A percentile compares a stretch with the other conserved stretches of the same genome.
These are phyloP conservation scores for Puya raimondii DNA, from an alignment of 176 grass and related monocot species.

Conservation along the genomic window DNA sequence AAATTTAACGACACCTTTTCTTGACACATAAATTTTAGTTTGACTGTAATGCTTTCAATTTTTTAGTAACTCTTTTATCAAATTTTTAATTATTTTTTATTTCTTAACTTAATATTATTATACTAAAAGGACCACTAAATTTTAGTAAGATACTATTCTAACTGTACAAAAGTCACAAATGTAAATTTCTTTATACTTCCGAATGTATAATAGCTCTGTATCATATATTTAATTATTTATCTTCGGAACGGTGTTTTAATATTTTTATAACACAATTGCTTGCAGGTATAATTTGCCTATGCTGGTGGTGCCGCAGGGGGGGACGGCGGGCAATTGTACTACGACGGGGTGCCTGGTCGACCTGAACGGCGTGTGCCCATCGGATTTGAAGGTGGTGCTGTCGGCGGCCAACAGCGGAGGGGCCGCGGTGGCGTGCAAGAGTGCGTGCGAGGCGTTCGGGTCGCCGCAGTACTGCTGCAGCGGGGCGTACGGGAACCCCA, in stretches of 20 bases:
- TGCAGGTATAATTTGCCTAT: slow-evolving; percentile 45
- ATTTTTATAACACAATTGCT: too few relatives aligned
- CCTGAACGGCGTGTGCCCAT: slow-evolving; percentile 67
- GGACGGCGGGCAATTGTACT: slow-evolving; percentile 36
- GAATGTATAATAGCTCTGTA: too few relatives aligned
- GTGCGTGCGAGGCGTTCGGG: slow-evolving; percentile 88
- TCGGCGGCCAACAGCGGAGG: slow-evolving; percentile 5
- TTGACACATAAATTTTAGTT: too few relatives aligned
- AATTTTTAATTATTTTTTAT: not conserved
- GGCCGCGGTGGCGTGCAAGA: slow-evolving; percentile 63
- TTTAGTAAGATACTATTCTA: too few relatives aligned
- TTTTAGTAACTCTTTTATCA: not conserved
- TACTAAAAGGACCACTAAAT: not conserved
- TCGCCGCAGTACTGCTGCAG: slow-evolving; percentile 89
- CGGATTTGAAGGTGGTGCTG: slow-evolving; percentile 38
- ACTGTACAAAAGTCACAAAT: too few relatives aligned
- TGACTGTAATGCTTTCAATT: too few relatives aligned
- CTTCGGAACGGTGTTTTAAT: too few relatives aligned
- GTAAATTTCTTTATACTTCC: too few relatives aligned
- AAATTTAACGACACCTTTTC: too few relatives aligned
- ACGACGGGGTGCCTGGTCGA: slow-evolving; percentile 75
- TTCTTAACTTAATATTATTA: not conserved
- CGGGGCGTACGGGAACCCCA: slow-evolving; percentile 69
- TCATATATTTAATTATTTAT: too few relatives aligned
- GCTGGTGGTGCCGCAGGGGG: slow-evolving; percentile 56